A percentile compares a stretch with the other conserved stretches of the same genome.
Conservation (phyloP, 192 early-diverging fungal genomes). For the Backusella sp. region DNA sequence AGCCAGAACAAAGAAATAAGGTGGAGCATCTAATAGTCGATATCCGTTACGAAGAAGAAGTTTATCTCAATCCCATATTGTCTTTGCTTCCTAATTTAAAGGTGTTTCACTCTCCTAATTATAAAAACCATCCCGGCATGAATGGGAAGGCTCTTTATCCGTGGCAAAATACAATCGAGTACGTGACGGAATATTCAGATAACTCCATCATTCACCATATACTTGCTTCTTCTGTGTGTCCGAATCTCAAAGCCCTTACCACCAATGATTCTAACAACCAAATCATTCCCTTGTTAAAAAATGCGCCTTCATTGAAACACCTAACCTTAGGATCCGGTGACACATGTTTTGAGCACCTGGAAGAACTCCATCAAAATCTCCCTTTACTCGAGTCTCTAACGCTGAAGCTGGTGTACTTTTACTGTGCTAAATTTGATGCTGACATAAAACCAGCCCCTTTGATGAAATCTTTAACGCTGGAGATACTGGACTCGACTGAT, state of each 20-base stretch:
- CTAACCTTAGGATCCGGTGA: neutral
- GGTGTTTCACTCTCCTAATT: neutral
- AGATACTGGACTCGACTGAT: neutral
- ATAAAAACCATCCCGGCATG: neutral
- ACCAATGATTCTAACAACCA: neutral
- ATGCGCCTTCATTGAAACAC: neutral
- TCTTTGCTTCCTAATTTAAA: neutral
- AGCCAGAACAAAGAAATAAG: neutral
- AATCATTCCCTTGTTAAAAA: neutral
- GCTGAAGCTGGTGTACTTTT: neutral
- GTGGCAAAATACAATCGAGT: neutral
- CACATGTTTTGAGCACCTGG: neutral
- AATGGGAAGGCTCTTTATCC: neutral
- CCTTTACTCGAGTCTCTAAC: neutral
- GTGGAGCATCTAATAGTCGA: neutral
- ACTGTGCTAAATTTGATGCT: neutral
- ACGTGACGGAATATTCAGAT: neutral
- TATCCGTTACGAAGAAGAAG: neutral
- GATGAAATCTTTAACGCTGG: neutral
- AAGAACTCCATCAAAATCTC: neutral
- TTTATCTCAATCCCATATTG: neutral
- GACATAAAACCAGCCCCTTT: neutral
- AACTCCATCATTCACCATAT: neutral
- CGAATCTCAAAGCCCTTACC: neutral
- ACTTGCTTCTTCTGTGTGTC: neutral